phyloP scores from a whole-genome alignment of 2,329 filamentous ascomycete genomes.

The Aureobasidium sp. region DNA sequence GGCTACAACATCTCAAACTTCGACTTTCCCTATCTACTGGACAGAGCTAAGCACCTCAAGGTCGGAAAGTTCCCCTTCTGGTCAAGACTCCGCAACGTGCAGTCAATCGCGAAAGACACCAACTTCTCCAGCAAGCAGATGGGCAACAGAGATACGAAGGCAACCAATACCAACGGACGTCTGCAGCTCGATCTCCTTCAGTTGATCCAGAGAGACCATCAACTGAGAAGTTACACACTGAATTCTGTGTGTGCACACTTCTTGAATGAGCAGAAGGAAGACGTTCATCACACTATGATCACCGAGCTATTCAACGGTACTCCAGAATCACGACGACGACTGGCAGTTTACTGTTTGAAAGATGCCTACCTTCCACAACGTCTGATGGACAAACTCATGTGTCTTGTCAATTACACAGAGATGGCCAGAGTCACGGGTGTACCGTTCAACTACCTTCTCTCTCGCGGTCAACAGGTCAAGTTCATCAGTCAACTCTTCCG shows the following conservation, averaged over 20 bases:
- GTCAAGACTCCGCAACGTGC: conserved; percentile 65
- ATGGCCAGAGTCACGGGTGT: conserved; percentile 99
- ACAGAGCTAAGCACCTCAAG: conserved; percentile 79
- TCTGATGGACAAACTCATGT: conserved; percentile 95
- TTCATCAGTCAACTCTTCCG: conserved; percentile 96
- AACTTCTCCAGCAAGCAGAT: conserved; percentile 98
- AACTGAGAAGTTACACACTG: conserved; percentile 90
- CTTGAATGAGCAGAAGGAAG: conserved; percentile 93
- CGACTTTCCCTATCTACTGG: conserved; percentile 91
- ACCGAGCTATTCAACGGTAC: conserved; percentile 97
- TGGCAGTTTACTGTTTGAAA: conserved; percentile 94
- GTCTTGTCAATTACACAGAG: conserved; percentile 97
- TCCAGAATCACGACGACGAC: conserved; percentile 77
- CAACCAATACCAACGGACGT: conserved; percentile 88
- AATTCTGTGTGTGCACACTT: conserved; percentile 96
- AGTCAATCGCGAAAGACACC: conserved; percentile 65
- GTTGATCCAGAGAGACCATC: conserved; percentile 86
- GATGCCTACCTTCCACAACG: conserved; percentile 93
- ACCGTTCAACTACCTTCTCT: conserved; percentile 87
- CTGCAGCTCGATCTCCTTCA: conserved; percentile 93
- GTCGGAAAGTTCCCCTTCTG: conserved; percentile 74
- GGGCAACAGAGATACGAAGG: conserved; percentile 89
- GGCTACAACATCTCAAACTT: conserved; percentile 99
- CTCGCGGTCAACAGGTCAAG: conserved; percentile 91
- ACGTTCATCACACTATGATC: conserved; percentile 98